Evolutionary conservation across 2,329 filamentous ascomycete species (phyloP).

Genomic region (Trichoderma koningiopsis): DNA sequence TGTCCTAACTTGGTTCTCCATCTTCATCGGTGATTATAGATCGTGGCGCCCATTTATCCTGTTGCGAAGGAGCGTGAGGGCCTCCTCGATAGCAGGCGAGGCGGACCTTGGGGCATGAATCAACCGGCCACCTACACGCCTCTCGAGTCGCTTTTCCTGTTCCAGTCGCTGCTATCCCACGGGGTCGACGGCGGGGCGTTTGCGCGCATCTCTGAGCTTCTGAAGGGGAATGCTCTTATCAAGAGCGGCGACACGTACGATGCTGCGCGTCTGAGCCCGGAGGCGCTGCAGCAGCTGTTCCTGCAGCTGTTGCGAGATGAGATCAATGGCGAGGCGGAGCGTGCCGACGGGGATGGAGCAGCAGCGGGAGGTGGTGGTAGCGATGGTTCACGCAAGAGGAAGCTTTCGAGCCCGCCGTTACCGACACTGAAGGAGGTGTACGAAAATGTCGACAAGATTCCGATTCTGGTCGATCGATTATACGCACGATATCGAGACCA

Average conservation of each 20-base stretch:
- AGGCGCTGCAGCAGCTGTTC: slow-evolving; percentile 79
- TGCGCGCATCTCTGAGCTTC: slow-evolving; percentile 69
- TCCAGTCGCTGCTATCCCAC: slow-evolving; percentile 73
- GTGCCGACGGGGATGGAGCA: slow-evolving; percentile 31
- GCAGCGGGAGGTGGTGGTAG: slow-evolving; percentile 40
- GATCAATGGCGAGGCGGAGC: slow-evolving; percentile 54
- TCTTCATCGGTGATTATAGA: slow-evolving; percentile 34
- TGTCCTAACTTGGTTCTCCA: background rate
- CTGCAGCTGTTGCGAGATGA: slow-evolving; percentile 76
- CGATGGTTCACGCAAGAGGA: slow-evolving; percentile 70
- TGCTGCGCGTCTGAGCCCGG: slow-evolving; percentile 70
- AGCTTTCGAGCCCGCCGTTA: slow-evolving; percentile 65
- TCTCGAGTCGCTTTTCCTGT: slow-evolving; percentile 83
- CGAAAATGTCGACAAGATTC: slow-evolving; percentile 68
- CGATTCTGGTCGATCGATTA: slow-evolving; percentile 69
- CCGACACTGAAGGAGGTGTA: slow-evolving; percentile 67
- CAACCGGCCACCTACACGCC: slow-evolving; percentile 69
- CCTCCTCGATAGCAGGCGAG: slow-evolving; percentile 60
- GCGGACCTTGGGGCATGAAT: slow-evolving; percentile 59
- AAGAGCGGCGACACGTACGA: slow-evolving; percentile 72
- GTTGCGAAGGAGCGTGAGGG: slow-evolving; percentile 52
- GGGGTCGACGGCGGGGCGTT: slow-evolving; percentile 69
- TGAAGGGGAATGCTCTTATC: slow-evolving; percentile 74
- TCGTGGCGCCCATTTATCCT: slow-evolving; percentile 59
- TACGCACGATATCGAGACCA: slow-evolving; percentile 74